Percentiles rank a stretch among this genome's conserved stretches.
phyloP scores from a whole-genome alignment of 1,139 yeast species.

The Taiozyma sp. region DNA sequence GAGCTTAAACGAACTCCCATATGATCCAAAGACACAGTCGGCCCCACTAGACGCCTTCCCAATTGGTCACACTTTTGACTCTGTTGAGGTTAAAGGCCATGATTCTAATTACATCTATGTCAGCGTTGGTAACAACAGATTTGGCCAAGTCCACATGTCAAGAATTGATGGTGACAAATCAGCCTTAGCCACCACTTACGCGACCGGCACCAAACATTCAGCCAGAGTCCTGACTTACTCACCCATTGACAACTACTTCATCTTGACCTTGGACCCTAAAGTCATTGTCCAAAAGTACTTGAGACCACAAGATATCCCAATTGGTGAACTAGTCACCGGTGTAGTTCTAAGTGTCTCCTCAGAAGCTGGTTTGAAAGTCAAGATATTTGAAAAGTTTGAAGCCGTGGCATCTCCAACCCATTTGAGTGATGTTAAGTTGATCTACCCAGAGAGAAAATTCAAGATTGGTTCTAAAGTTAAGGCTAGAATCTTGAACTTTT shows the following conservation, averaged over 20 bases:
- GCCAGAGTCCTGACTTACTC: slow-evolving; percentile 78
- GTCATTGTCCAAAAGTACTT: slow-evolving; percentile 61
- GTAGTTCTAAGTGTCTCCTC: slow-evolving; percentile 63
- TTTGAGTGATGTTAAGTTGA: slow-evolving; percentile 77
- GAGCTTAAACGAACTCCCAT: slow-evolving; percentile 22
- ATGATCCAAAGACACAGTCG: slow-evolving; percentile 24
- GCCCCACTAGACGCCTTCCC: slow-evolving; percentile 65
- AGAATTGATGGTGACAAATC: slow-evolving; percentile 49
- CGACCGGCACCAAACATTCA: slow-evolving; percentile 57
- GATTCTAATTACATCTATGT: slow-evolving; percentile 53
- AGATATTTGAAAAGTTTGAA: slow-evolving; percentile 55
- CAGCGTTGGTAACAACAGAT: slow-evolving; percentile 48
- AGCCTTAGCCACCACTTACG: slow-evolving; percentile 40
- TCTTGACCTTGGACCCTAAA: slow-evolving; percentile 63
- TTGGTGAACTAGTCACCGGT: slow-evolving; percentile 60
- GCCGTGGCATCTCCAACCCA: slow-evolving; percentile 75
- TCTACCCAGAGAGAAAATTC: slow-evolving; percentile 89
- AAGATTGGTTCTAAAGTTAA: slow-evolving; percentile 76
- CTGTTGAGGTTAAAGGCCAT: slow-evolving; percentile 52
- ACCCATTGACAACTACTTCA: slow-evolving; percentile 56
- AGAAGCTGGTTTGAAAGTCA: slow-evolving; percentile 63
- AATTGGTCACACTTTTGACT: slow-evolving; percentile 65
- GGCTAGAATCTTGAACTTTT: slow-evolving; percentile 52
- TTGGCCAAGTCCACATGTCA: slow-evolving; percentile 72
- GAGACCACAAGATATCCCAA: slow-evolving; percentile 63